phyloP scores from a whole-genome alignment of 1,284 basidiomycete species.

The Cutaneotrichosporon sp. region DNA sequence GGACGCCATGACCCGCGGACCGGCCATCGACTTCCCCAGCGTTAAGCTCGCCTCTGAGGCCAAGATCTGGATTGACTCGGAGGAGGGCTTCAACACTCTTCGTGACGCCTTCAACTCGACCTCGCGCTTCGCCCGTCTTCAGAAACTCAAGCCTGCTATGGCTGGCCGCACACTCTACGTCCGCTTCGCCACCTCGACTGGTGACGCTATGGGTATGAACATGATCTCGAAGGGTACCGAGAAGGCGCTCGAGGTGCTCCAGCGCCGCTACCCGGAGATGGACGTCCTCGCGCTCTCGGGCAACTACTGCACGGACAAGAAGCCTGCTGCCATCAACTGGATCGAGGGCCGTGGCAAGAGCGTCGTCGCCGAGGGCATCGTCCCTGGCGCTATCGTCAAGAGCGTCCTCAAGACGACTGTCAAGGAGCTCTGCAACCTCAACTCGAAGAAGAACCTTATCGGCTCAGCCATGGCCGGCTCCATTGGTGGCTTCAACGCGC shows the following conservation, averaged over 20 bases:
- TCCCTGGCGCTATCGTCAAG: slow-evolving; percentile 85
- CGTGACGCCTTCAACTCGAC: slow-evolving; percentile 92
- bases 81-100: slow-evolving; percentile 73
- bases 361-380: slow-evolving; percentile 91
- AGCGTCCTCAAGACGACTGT: slow-evolving; percentile 95
- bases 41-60: slow-evolving; percentile 76
- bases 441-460: slow-evolving; percentile 96
- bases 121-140: slow-evolving; percentile 81
- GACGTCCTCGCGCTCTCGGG: slow-evolving; percentile 88
- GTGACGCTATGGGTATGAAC: slow-evolving; percentile 99
- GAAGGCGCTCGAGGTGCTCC: slow-evolving; percentile 82
- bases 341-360: slow-evolving; percentile 98
- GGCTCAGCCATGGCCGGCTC: slow-evolving; percentile 97
- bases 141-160: slow-evolving; percentile 77
- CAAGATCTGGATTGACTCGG: slow-evolving; percentile 84
- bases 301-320: slow-evolving; percentile 99
- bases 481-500: slow-evolving; percentile 97
- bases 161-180: slow-evolving; percentile 91
- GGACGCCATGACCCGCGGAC: slow-evolving; percentile 98
- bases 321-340: slow-evolving; percentile 99
- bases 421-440: slow-evolving; percentile 83
- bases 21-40: slow-evolving; percentile 91
- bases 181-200: slow-evolving; percentile 92
- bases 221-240: slow-evolving; percentile 98
- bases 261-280: slow-evolving; percentile 86